Base-by-base conservation (phyloP, 2,329 filamentous ascomycete species). In the Magnaporthiopsis rhizophila region DNA sequence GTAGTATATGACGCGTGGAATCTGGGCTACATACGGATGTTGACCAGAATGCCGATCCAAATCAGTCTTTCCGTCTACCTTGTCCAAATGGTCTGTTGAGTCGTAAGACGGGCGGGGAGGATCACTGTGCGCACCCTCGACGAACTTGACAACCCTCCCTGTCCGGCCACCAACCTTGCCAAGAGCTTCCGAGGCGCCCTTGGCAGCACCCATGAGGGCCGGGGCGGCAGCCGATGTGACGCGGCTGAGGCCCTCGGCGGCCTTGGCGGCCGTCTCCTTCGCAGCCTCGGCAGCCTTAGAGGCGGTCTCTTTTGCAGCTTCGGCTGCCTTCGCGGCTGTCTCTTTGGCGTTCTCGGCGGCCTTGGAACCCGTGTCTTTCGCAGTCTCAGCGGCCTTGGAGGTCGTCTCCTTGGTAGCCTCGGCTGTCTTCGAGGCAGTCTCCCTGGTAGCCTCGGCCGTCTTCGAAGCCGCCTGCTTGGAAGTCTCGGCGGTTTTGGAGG, bases 1-100 rank as follows among this genome's bases (percentile, higher is more conserved):
- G 84, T 98, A 99, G 86, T 97, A 97, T 75, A 96, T 75, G 68
- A 92, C 89, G 67, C 88, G 88, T 71, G 95, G 95, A 71, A 93
- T 86, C 81, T 95, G 84, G 78, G 88, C 94, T 97, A 32, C 21
- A 2, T 6, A 58, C 30, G 57, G 13, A 6, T 7, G n/a, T 9
- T 21, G 45, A 4, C 3, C 24, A 28, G 8, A 28, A 3, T 9
- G 8, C 26, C 26, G 30, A 4, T 18, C 57, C 15, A 30, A 28
- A 8, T 38, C 59, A 61, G 26, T 30, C 30, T 24, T 21, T 4
- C 7, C 30, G 4, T 30, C 30, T 30, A 30, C 6, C 30, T 30
- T 30, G 2, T 7, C 6, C 30, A 7, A 30, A 30, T n/a, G 7
- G 13, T 24, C 9, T 21, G 2, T 7, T 21, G 5, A 53, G 45